Base-by-base conservation (phyloP, 75 land plant genomes). In the Cryptomeria japonica region DNA sequence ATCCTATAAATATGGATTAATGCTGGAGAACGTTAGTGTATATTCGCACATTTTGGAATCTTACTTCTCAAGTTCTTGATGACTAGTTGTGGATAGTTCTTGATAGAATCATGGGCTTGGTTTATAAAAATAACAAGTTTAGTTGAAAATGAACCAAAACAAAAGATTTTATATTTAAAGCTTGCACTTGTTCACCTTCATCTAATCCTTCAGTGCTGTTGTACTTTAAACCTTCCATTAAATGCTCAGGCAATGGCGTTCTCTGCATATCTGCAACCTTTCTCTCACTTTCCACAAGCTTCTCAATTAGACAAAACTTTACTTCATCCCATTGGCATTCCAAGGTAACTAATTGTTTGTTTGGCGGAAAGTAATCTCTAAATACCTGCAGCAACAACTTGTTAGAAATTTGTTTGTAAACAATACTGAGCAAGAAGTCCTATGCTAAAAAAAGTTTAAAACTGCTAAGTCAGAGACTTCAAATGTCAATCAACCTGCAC, bases 281-380 rank as follows among this genome's bases (percentile, higher is more conserved):
- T 25, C 47, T 80, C 49, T 80, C 19, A 7, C 49, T 42, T 80
- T 80, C 31, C 8, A 15, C 83, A 25, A 14, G 47, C 49, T 80
- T 80, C 83, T 80, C 83, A 28, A 42, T 47, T 19, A 80, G 83
- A 9, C 31, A 42, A 80, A 41, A 80, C 83, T 80, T 44, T 9
- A 42, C 49, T 80, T 49, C 83, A 80, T 80, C 83, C 83, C 83
- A 80, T 25, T 80, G 83, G 19, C 83, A 80, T 80, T 80, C 83
- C 83, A 80, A 42, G 49, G n/a, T 22, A 80, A 80, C 47, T 80
- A 44, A 19, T 18, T 16, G 49, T 44, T 80, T 42, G 83, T 80
- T 38, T 80, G 83, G 47, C 25, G 49, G 49, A 80, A 25, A 80
- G 31, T 42, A 44, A 42, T 80, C 83, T 80, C 49, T 80, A 25